These are phyloP conservation scores for Zygosaccharomyces pseudorouxii DNA, from an alignment of 805 yeast species.

Conservation along the genomic window DNA sequence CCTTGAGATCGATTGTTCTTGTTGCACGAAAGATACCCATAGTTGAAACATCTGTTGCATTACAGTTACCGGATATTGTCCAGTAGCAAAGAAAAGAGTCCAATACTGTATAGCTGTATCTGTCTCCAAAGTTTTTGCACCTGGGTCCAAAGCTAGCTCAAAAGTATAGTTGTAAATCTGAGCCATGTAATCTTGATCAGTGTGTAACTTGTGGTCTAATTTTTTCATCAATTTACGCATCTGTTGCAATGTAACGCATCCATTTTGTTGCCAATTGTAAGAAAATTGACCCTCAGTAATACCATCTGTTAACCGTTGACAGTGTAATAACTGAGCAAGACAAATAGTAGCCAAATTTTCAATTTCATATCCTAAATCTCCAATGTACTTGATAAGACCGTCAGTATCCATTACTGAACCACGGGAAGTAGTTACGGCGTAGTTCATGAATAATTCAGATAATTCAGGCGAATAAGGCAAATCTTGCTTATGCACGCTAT, in stretches of 20 bases:
- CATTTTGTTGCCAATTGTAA: slow-evolving; percentile 22
- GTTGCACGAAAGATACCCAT: slow-evolving; percentile 56
- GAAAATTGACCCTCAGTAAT: slow-evolving; percentile 25
- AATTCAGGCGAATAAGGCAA: slow-evolving; percentile 19
- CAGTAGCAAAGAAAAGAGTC: slow-evolving; percentile 52
- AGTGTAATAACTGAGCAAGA: slow-evolving; percentile 61
- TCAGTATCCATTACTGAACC: slow-evolving; percentile 58
- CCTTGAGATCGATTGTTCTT: slow-evolving; percentile 47
- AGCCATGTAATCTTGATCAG: slow-evolving; percentile 44
- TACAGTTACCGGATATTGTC: slow-evolving; percentile 15
- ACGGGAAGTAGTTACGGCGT: slow-evolving; percentile 19
- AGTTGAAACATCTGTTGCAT: slow-evolving; percentile 38
- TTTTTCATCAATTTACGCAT: slow-evolving; percentile 44
- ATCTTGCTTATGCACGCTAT: slow-evolving; percentile 12
- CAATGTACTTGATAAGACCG: slow-evolving; percentile 67
- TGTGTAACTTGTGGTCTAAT: slow-evolving; percentile 34
- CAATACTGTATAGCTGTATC: slow-evolving; percentile 74
- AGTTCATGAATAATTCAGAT: slow-evolving; percentile 17
- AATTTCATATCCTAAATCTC: slow-evolving; percentile 62
- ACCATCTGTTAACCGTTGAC: slow-evolving; percentile 19
- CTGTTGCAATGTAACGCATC: slow-evolving; percentile 34
- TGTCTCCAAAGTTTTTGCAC: slow-evolving; percentile 49
- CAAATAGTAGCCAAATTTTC: slow-evolving; percentile 72
- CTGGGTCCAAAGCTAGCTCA: slow-evolving; percentile 55
- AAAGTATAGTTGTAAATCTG: slow-evolving; percentile 69